Evolutionary conservation across 1,139 yeast genomes (phyloP).

Genomic region (Ashbya aceris): DNA sequence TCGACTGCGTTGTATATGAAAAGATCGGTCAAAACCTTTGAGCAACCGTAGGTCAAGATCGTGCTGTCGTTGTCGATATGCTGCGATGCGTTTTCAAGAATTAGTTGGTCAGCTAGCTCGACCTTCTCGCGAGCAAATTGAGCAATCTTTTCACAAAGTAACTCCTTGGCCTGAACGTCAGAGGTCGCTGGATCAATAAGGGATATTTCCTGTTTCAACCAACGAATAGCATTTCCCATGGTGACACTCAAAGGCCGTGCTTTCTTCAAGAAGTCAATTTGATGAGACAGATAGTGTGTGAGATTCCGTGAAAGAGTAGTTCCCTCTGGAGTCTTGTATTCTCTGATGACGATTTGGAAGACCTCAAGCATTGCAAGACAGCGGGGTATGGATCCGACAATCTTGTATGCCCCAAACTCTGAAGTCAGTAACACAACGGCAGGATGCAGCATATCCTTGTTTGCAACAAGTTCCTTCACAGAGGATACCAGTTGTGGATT

Average conservation of each 20-base stretch:
- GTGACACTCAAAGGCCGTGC: conserved; percentile 88
- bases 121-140: conserved; percentile 78
- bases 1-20: conserved; percentile 61
- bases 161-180: conserved; percentile 66
- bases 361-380: conserved; percentile 79
- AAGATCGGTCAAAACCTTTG: conserved; percentile 71
- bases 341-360: conserved; percentile 69
- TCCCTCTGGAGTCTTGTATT: conserved; percentile 77
- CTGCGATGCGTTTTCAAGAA: conserved; percentile 68
- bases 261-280: conserved; percentile 83
- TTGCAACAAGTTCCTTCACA: conserved; percentile 27
- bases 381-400: conserved; percentile 85
- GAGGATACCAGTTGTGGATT: conserved; percentile 23
- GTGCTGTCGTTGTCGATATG: conserved; percentile 75
- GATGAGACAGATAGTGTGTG: conserved; percentile 84
- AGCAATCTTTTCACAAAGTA: conserved; percentile 60
- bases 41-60: conserved; percentile 79
- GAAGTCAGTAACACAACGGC: conserved; percentile 70
- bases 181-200: conserved; percentile 42
- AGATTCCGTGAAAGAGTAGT: conserved; percentile 81
- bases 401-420: conserved; percentile 71
- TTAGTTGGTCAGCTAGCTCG: conserved; percentile 73
- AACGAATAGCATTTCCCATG: conserved; percentile 96
- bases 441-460: conserved; percentile 67
- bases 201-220: conserved; percentile 92